Conservation (phyloP, 2,329 filamentous ascomycete genomes). For the Aureobasidium sp. region DNA sequence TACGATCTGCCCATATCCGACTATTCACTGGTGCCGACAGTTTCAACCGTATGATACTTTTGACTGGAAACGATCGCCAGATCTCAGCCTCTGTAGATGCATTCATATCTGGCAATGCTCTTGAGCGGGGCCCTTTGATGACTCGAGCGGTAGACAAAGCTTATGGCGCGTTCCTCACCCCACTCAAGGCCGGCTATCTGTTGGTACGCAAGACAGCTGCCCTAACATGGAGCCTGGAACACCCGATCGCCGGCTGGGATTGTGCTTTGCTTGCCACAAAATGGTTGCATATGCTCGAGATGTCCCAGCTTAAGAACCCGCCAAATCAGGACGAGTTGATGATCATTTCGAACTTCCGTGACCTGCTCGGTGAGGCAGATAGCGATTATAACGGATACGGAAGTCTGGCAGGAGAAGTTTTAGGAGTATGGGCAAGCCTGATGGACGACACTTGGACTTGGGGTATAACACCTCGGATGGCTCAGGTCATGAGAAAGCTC, state of each 20-base stretch:
- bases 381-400: neutral
- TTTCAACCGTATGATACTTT: conserved; percentile 35
- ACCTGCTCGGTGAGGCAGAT: neutral
- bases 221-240: conserved; percentile 30
- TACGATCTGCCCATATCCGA: conserved; percentile 38
- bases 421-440: conserved; percentile 19
- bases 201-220: conserved; percentile 34
- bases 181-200: conserved; percentile 30
- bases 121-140: conserved; percentile 30
- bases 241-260: conserved; percentile 27
- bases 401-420: conserved; percentile 16
- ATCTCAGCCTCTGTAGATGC: neutral
- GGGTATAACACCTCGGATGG: conserved; percentile 20
- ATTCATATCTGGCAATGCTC: conserved; percentile 25
- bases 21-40: conserved; percentile 33
- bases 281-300: conserved; percentile 18
- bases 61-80: conserved; percentile 30
- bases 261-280: conserved; percentile 19
- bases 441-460: conserved; percentile 22
- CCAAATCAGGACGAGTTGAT: neutral
- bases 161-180: conserved; percentile 33
- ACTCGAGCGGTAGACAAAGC: conserved; percentile 35
- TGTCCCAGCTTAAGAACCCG: neutral
- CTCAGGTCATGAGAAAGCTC: conserved; percentile 14
- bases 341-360: neutral